Evolutionary conservation across 78 protist species (phyloP).

Genomic region (Dictyostelium intermedium): DNA sequence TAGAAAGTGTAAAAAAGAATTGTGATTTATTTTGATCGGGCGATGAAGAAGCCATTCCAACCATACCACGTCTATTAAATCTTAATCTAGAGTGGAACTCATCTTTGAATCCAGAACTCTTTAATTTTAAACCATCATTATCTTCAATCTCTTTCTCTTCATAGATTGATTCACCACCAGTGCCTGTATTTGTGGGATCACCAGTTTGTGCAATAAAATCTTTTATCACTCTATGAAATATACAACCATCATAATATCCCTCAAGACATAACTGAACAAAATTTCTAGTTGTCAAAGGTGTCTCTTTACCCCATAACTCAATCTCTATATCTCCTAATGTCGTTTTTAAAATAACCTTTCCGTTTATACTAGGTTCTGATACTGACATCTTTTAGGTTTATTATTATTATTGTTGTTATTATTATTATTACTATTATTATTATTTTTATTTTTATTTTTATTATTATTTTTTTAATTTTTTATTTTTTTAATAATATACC

Average conservation of each 20-base stretch:
- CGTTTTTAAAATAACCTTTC: conserved; percentile 93
- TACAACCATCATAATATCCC: conserved; percentile 91
- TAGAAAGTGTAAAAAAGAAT: conserved; percentile 94
- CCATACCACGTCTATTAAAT: conserved; percentile 82
- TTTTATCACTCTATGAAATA: conserved; percentile 93
- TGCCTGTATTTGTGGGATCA: conserved; percentile 96
- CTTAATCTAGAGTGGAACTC: conserved; percentile 92
- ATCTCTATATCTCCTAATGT: conserved; percentile 91
- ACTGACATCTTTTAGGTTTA: conserved; percentile 8
- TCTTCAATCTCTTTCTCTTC: background rate
- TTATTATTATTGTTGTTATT: background rate
- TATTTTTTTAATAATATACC: no score
- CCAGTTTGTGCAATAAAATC: conserved; percentile 95
- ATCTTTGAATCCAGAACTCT: conserved; percentile 85
- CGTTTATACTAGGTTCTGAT: conserved; percentile 90
- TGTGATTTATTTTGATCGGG: conserved; percentile 90
- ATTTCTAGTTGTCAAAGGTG: conserved; percentile 90
- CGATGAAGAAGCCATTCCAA: conserved; percentile 81
- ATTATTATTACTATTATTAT: no score
- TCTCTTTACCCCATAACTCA: conserved; percentile 96
- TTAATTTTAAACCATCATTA: background rate
- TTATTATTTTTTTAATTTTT: background rate
- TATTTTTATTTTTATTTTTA: no score
- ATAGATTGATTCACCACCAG: conserved; percentile 91
- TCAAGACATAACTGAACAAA: conserved; percentile 92